phyloP scores from a whole-genome alignment of 192 early-diverging fungal genomes.

The Phycomyces nitens region DNA sequence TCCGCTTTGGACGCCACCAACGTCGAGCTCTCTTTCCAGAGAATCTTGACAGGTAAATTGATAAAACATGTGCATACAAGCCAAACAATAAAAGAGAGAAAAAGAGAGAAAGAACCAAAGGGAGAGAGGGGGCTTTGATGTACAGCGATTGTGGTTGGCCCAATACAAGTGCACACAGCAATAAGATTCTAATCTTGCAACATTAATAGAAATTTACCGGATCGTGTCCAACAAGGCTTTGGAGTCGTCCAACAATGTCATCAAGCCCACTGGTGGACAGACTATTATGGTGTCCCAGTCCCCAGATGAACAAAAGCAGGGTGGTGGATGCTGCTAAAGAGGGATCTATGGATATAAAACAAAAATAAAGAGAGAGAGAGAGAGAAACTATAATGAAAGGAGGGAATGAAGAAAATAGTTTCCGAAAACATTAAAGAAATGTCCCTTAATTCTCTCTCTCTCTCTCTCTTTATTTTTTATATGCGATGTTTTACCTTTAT shows the following conservation, averaged over 20 bases:
- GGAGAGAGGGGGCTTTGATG: too few relatives aligned
- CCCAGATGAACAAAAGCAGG: constrained; percentile 58
- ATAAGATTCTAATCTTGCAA: too few relatives aligned
- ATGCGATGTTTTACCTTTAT: too few relatives aligned
- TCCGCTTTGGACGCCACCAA: constrained; percentile 97
- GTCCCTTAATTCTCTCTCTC: too few relatives aligned
- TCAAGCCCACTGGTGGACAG: constrained; percentile 67
- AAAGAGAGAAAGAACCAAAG: too few relatives aligned
- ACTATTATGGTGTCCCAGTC: constrained; percentile 66
- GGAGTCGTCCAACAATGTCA: constrained; percentile 71
- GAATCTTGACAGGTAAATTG: constrained; percentile 83
- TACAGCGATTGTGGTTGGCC: too few relatives aligned
- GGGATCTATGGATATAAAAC: background rate
- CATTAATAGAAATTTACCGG: constrained; percentile 80
- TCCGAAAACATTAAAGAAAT: too few relatives aligned
- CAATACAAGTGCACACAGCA: too few relatives aligned
- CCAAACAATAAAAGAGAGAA: too few relatives aligned
- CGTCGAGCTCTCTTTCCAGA: constrained; percentile 95
- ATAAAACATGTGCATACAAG: background rate
- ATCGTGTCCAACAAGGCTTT: constrained; percentile 97
- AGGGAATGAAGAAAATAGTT: too few relatives aligned
- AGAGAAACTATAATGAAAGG: too few relatives aligned
- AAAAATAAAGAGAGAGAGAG: background rate
- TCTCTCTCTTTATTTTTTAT: too few relatives aligned
- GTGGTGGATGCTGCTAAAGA: constrained; percentile 69